These are phyloP conservation scores for Globisporangium sylvaticum DNA, from an alignment of 352 stramenopile genomes.

Conservation along the genomic window DNA sequence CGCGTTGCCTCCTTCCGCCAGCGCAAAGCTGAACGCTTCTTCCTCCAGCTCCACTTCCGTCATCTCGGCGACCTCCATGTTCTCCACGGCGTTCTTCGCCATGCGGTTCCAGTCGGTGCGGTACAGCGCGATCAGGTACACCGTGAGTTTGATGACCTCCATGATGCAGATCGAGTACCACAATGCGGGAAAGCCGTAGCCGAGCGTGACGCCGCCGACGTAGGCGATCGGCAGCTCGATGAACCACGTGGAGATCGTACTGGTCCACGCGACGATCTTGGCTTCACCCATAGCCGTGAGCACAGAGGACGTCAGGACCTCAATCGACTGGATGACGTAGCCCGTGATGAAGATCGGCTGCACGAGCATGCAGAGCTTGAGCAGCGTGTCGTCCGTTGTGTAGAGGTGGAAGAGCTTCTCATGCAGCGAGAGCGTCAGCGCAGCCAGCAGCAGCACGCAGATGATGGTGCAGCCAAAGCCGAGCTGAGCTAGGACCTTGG, in stretches of 20 bases:
- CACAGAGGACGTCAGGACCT: constrained; percentile 41
- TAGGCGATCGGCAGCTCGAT: constrained; percentile 47
- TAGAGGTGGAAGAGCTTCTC: constrained; percentile 42
- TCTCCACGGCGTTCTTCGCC: neutral
- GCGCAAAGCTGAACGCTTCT: too few relatives aligned
- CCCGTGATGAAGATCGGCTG: constrained; percentile 43
- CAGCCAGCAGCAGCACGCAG: constrained; percentile 46
- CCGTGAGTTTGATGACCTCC: constrained; percentile 36
- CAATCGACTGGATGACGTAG: constrained; percentile 44
- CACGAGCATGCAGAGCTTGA: constrained; percentile 39
- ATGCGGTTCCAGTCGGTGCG: constrained; percentile 34
- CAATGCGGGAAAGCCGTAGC: constrained; percentile 39
- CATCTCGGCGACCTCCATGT: too few relatives aligned
- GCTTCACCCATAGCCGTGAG: constrained; percentile 49
- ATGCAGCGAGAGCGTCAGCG: constrained; percentile 25
- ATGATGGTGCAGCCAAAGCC: constrained; percentile 56
- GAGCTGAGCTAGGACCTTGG: constrained; percentile 47
- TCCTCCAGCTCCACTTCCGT: too few relatives aligned
- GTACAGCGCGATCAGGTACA: constrained; percentile 28
- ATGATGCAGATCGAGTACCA: constrained; percentile 42
- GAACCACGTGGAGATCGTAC: constrained; percentile 36
- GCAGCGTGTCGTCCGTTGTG: constrained; percentile 32
- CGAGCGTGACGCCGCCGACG: constrained; percentile 32
- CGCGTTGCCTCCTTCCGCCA: too few relatives aligned
- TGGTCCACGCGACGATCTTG: constrained; percentile 34